A percentile compares a stretch with the other conserved stretches of the same genome.
Conservation (phyloP, 2,329 filamentous ascomycete species). For the Aspergillus piperis region DNA sequence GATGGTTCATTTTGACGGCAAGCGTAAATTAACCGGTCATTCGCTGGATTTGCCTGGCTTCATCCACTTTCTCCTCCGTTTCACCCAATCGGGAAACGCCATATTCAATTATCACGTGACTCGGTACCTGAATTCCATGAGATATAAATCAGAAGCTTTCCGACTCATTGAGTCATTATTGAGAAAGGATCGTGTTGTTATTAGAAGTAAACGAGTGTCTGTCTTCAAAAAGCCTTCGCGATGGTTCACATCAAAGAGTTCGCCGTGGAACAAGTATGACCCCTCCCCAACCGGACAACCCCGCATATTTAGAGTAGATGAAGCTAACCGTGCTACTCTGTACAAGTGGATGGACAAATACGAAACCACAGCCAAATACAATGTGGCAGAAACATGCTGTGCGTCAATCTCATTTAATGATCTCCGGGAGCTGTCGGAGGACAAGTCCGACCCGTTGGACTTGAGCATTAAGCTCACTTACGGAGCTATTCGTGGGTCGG, state of each 20-base stretch:
- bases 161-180: background rate
- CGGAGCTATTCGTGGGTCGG: constrained; percentile 29
- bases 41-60: background rate
- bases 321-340: background rate
- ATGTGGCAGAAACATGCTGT: constrained; percentile 78
- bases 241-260: constrained; percentile 48
- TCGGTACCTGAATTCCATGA: background rate
- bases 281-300: background rate
- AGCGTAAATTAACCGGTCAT: background rate
- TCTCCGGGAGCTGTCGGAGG: constrained; percentile 58
- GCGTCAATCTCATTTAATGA: constrained; percentile 73
- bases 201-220: background rate
- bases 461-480: constrained; percentile 31
- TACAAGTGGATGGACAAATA: constrained; percentile 59
- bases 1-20: no score
- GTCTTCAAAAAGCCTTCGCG: constrained; percentile 4
- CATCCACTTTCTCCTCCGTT: background rate
- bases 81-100: background rate
- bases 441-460: constrained; percentile 29
- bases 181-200: background rate
- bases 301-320: constrained; percentile 1
- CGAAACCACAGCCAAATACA: constrained; percentile 57
- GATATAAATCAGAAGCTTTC: background rate
- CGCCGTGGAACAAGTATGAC: constrained; percentile 65
- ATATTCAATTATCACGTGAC: constrained; percentile 1